Percentiles rank a stretch among this genome's conserved stretches.
Conservation (phyloP, 2,329 filamentous ascomycete genomes). For the Anthostomella pinea region DNA sequence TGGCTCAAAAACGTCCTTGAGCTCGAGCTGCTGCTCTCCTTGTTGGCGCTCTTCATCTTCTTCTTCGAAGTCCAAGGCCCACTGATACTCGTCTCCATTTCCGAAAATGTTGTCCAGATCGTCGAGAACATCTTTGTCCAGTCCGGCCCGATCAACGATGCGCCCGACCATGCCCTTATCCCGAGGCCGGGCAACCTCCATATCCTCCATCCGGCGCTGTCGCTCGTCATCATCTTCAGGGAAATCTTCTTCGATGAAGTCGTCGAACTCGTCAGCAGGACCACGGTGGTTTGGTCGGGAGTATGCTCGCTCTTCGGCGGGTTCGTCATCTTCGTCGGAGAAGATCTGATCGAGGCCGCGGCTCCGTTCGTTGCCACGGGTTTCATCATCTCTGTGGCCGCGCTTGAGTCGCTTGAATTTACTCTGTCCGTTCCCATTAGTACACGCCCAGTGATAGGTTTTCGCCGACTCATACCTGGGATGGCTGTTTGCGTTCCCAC, state of each 20-base stretch:
- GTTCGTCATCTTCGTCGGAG: constrained; percentile 86
- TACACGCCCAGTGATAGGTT: neutral
- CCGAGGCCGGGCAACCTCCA: constrained; percentile 80
- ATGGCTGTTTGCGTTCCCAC: constrained; percentile 61
- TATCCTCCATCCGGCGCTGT: constrained; percentile 74
- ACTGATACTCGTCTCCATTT: constrained; percentile 92
- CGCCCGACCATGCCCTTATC: constrained; percentile 66
- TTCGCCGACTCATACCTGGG: constrained; percentile 58
- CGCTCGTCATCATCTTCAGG: constrained; percentile 81
- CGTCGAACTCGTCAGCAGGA: constrained; percentile 78
- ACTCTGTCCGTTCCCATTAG: constrained; percentile 49
- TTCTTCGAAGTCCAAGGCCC: constrained; percentile 86
- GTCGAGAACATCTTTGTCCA: constrained; percentile 89
- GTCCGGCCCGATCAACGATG: constrained; percentile 74
- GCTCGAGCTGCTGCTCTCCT: constrained; percentile 80
- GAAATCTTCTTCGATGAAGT: constrained; percentile 96
- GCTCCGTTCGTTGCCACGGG: constrained; percentile 59
- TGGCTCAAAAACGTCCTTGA: constrained; percentile 98
- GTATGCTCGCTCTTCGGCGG: constrained; percentile 52
- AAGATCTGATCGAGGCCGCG: constrained; percentile 90
- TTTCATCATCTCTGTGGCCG: constrained; percentile 73
- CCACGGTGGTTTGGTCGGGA: constrained; percentile 54
- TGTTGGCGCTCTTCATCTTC: constrained; percentile 76
- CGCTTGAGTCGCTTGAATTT: constrained; percentile 97
- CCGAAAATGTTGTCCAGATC: constrained; percentile 97